phyloP scores from a whole-genome alignment of 2,329 filamentous ascomycete species.

The Colletotrichum melonis region DNA sequence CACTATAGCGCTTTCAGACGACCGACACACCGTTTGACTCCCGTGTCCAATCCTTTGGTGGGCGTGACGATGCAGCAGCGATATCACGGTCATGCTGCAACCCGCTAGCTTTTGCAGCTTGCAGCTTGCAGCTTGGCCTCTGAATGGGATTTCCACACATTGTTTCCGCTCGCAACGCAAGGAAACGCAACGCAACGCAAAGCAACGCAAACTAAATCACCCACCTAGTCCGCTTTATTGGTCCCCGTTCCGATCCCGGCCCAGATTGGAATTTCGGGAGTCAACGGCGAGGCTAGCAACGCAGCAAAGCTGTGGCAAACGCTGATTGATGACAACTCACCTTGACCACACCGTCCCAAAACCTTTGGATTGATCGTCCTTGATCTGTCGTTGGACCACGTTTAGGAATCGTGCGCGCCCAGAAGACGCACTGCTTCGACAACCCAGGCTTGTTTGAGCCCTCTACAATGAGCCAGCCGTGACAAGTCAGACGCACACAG shows the following conservation, averaged over 20 bases:
- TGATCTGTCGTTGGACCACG: conserved; percentile 28
- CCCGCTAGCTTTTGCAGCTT: conserved; percentile 16
- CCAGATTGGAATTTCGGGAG: background rate
- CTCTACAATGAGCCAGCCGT: conserved; percentile 21
- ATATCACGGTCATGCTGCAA: conserved; percentile 20
- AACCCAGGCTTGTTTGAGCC: conserved; percentile 25
- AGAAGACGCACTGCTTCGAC: conserved; percentile 13
- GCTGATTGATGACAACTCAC: conserved; percentile 27
- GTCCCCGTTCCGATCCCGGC: conserved; percentile 9
- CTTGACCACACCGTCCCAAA: background rate
- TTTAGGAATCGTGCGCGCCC: conserved; percentile 21
- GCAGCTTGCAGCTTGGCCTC: conserved; percentile 8
- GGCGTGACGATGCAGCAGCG: conserved; percentile 14
- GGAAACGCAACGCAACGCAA: conserved; percentile 1
- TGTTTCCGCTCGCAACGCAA: conserved; percentile 8
- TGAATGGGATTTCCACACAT: background rate
- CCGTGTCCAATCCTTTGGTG: background rate
- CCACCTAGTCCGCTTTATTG: background rate
- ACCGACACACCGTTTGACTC: conserved; percentile 5
- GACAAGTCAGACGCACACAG: conserved; percentile 34
- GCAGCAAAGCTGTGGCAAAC: conserved; percentile 31
- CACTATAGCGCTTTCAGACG: conserved; percentile 5
- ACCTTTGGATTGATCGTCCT: conserved; percentile 21
- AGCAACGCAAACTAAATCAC: conserved; percentile 13
- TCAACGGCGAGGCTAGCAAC: conserved; percentile 7